Base-by-base conservation (phyloP, 169 alveolate genomes). In the Plasmodium ovale region DNA sequence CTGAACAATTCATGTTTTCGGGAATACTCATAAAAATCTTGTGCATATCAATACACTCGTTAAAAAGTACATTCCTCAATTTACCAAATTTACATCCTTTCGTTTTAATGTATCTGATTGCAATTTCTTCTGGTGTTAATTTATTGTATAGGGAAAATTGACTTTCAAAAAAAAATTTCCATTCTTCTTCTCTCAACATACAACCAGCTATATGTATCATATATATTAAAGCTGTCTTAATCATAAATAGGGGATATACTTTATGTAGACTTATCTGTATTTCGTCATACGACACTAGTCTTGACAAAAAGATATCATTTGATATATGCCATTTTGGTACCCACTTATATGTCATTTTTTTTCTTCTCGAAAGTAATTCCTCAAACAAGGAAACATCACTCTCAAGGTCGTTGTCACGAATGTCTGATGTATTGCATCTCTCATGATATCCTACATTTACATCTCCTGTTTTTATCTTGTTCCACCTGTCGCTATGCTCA, bases 321-420 rank as follows among this genome's bases (percentile, higher is more conserved):
- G 85, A 85, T 77, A 42, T 35, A 47, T 85, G 91, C 91, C 91
- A 85, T 47, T 85, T 85, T n/a, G 91, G 91, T 49, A 85, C 60
- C 25, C 23, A 19, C 56, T 85, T 85, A 62, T 85, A 85, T 6
- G 77, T 37, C 87, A 85, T 68, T 49, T 85, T 85, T 69, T 85
- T 85, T 21, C 23, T 77, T 37, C 37, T 77, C 23, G 19, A 1
- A 12, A 77, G 39, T 19, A 21, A 25, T 62, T 77, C 77, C 47
- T 60, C 88, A 53, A 77, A 49, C 44, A 44, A 5, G 27, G 9
- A 12, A 12, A 19, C 12, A 68, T 68, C 44, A 27, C n/a, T 16
- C n/a, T 67, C 29, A 42, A 9, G 19, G 5, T 23, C 14, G 27
- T 47, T 44, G 23, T 68, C 25, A 9, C 3, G 12, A 14, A 6